These are phyloP conservation scores for Rhizophagus clarus DNA, from an alignment of 192 early-diverging fungal genomes.

Conservation along the genomic window DNA sequence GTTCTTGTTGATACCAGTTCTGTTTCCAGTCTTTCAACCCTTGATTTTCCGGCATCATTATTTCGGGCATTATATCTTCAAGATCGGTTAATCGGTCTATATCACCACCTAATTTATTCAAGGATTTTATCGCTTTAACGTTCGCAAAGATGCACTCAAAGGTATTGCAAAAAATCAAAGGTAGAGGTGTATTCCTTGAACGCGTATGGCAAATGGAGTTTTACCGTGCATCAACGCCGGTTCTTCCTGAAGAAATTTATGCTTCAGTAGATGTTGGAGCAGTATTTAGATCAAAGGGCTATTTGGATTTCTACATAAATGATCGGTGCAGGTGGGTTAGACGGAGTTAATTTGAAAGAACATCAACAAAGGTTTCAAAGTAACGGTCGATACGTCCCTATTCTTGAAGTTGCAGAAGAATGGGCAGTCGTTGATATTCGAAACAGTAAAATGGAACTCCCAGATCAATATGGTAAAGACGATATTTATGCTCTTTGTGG, in stretches of 20 bases:
- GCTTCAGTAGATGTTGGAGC: conserved; percentile 36
- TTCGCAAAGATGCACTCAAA: too few species aligned
- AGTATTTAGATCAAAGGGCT: conserved; percentile 35
- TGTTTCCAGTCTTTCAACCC: too few species aligned
- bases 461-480: conserved; percentile 11
- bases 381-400: conserved; percentile 8
- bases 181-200: conserved; percentile 18
- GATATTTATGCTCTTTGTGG: conserved; percentile 16
- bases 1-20: too few species aligned
- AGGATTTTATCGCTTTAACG: too few species aligned
- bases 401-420: conserved; percentile 24
- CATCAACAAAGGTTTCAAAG: conserved; percentile 32
- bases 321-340: conserved; percentile 31
- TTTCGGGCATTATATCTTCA: too few species aligned
- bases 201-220: conserved; percentile 44
- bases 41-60: too few species aligned
- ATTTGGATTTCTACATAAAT: conserved; percentile 38
- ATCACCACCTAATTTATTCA: too few species aligned
- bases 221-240: conserved; percentile 27
- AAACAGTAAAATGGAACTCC: not conserved
- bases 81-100: too few species aligned
- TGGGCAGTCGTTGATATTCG: conserved; percentile 29
- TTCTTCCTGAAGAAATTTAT: conserved; percentile 27
- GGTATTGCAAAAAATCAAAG: too few species aligned
- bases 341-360: conserved; percentile 37